phyloP scores from a whole-genome alignment of 164 flowering plant genomes.

The Tinospora cordifolia region DNA sequence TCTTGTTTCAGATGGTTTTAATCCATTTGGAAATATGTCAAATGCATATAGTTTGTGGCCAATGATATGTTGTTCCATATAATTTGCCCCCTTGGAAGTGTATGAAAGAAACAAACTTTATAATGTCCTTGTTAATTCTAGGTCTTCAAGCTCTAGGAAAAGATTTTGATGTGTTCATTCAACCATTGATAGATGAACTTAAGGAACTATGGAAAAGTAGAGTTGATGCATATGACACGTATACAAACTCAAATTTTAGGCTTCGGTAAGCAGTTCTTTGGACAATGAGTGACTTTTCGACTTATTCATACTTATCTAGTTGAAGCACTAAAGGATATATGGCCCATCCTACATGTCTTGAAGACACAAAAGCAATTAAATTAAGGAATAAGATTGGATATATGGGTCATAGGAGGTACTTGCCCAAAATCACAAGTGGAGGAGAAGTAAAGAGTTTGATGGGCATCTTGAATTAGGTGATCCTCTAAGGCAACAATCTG shows the following conservation, averaged over 20 bases:
- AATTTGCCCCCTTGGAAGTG: no score
- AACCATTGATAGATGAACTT: not conserved
- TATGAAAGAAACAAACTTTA: no score
- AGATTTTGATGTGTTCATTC: not conserved
- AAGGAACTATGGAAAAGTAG: not conserved
- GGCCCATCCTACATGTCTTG: not conserved
- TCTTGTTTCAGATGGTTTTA: no score
- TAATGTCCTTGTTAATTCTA: no score
- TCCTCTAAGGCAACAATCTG: not conserved
- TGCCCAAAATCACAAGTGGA: not conserved
- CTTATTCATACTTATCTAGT: not conserved
- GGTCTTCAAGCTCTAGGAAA: not conserved
- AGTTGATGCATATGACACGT: not conserved
- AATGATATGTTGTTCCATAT: no score
- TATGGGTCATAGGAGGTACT: not conserved
- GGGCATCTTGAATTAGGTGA: not conserved
- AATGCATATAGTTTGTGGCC: no score
- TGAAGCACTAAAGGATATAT: slow-evolving; percentile 1
- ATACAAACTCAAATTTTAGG: not conserved
- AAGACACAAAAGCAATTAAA: not conserved
- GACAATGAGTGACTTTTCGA: not conserved
- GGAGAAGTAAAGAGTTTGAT: not conserved
- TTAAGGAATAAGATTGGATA: not conserved
- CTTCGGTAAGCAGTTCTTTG: not conserved
- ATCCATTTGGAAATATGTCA: no score